phyloP scores from a whole-genome alignment of 306 rosid species.

The Astragalus membranaceus region DNA sequence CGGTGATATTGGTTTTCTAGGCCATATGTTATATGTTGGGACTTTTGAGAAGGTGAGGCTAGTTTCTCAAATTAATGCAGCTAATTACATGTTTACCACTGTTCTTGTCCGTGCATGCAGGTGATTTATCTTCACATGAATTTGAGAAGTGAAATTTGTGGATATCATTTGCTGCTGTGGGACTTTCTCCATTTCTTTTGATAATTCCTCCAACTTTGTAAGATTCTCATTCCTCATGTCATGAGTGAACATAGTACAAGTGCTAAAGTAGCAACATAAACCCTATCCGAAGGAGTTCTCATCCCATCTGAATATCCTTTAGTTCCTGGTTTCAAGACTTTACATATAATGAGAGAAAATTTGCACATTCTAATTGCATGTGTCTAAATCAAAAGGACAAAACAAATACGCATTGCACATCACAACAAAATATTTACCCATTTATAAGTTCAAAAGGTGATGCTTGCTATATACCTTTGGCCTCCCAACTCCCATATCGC shows the following conservation, averaged over 20 bases:
- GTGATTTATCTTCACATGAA: constrained; percentile 26
- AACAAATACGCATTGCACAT: too few relatives aligned
- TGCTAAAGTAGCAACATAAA: constrained; percentile 22
- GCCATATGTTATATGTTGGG: background rate
- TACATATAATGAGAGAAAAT: too few relatives aligned
- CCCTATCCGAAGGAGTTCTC: background rate
- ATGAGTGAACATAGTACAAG: constrained; percentile 23
- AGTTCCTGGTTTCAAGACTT: background rate
- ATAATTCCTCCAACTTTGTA: background rate
- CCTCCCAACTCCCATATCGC: background rate
- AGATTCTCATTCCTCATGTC: constrained; percentile 19
- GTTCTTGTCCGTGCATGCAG: constrained; percentile 18
- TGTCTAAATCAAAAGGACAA: too few relatives aligned
- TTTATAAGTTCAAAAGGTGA: too few relatives aligned
- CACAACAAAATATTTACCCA: too few relatives aligned
- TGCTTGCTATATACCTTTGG: background rate
- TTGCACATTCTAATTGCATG: too few relatives aligned
- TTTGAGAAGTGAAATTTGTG: constrained; percentile 32
- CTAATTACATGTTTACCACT: constrained; percentile 16
- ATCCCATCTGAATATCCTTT: background rate
- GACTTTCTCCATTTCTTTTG: constrained; percentile 6
- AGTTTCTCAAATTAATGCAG: background rate
- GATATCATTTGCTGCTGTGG: background rate
- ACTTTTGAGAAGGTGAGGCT: background rate
- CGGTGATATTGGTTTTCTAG: background rate